phyloP scores from a whole-genome alignment of 306 rosid genomes.

The Rubus idaeus region DNA sequence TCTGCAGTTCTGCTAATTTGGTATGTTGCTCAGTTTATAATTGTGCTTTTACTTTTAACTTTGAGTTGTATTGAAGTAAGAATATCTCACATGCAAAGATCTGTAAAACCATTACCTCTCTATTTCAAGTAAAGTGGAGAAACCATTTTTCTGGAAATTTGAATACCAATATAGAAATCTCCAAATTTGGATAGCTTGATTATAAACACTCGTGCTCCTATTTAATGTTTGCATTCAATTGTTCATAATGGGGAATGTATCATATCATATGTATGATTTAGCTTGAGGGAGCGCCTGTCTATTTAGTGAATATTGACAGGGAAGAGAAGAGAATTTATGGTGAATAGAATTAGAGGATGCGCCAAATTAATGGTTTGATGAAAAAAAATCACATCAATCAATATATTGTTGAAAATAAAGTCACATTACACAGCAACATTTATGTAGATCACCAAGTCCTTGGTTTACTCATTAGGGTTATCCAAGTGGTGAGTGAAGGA shows the following conservation, averaged over 20 bases:
- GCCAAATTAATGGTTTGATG: background rate
- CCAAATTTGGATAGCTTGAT: background rate
- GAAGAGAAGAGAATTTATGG: background rate
- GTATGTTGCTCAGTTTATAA: background rate
- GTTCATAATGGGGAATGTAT: background rate
- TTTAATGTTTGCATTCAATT: background rate
- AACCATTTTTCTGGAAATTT: background rate
- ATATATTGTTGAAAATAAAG: background rate
- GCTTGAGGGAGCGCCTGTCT: background rate
- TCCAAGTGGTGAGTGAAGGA: too few species aligned
- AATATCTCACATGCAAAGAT: background rate
- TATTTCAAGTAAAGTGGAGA: background rate
- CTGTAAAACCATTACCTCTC: background rate
- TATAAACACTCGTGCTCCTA: background rate
- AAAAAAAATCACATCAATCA: too few species aligned
- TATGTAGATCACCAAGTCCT: too few species aligned
- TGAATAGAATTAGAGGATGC: background rate
- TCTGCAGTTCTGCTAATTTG: background rate
- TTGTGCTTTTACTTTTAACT: background rate
- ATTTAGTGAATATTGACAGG: background rate
- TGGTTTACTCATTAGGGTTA: too few species aligned
- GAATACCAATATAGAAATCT: background rate
- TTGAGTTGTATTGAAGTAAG: conserved; percentile 10
- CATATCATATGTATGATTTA: background rate
- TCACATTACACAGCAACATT: too few species aligned